These are phyloP conservation scores for Aureobasidium sp. DNA, from an alignment of 2,329 filamentous ascomycete species.

Conservation along the genomic window DNA sequence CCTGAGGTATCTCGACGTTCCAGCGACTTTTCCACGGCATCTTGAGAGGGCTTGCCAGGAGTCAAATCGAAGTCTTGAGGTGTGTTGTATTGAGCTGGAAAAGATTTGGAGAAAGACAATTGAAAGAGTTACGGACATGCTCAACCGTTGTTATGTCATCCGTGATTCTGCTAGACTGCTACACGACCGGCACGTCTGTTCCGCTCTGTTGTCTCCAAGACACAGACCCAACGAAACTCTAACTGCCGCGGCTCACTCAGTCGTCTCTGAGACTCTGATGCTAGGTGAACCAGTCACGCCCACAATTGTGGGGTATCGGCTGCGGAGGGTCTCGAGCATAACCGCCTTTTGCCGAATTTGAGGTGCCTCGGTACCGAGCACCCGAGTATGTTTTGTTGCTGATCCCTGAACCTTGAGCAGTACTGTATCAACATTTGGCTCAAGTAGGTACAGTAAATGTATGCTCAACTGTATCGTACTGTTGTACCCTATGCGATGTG, in stretches of 20 bases:
- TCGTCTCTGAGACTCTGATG: neutral
- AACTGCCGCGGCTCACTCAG: neutral
- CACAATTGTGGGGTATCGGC: neutral
- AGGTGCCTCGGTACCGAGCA: neutral
- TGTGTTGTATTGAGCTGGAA: neutral
- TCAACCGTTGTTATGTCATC: neutral
- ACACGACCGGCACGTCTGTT: neutral
- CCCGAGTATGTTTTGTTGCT: neutral
- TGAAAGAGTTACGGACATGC: neutral
- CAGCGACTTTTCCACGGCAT: constrained; percentile 48
- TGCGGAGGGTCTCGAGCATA: neutral
- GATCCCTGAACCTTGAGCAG: neutral
- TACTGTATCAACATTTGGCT: neutral
- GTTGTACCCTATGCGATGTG: no score
- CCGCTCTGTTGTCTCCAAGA: neutral
- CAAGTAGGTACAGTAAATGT: neutral
- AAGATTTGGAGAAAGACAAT: neutral
- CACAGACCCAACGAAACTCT: neutral
- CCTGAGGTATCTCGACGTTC: constrained; percentile 37
- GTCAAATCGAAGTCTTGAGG: neutral
- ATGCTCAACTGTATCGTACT: no score
- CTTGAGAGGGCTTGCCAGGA: neutral
- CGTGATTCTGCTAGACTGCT: neutral
- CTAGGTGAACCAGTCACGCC: neutral
- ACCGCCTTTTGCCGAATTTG: neutral